phyloP scores from a whole-genome alignment of 1,284 basidiomycete genomes.

The Trametes pubescens region DNA sequence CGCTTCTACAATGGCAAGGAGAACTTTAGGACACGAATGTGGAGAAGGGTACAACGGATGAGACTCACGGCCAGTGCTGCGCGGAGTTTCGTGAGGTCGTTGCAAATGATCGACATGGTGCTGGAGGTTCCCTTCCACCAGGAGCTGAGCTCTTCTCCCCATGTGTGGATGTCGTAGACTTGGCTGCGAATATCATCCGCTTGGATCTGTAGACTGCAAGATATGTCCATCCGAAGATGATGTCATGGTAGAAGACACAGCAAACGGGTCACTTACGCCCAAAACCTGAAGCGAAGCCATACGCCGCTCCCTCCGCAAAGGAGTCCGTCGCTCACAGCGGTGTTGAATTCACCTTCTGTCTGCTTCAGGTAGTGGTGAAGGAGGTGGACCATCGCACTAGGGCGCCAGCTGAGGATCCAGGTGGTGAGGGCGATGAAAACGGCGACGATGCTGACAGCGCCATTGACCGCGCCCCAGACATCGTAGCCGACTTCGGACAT shows the following conservation, averaged over 20 bases:
- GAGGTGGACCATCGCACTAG: neutral
- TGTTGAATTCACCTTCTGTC: neutral
- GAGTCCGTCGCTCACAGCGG: neutral
- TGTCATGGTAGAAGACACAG: neutral
- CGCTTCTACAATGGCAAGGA: neutral
- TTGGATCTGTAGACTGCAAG: neutral
- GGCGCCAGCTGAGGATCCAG: neutral
- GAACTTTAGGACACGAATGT: no score
- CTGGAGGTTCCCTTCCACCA: neutral
- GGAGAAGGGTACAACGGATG: neutral
- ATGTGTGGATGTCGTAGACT: neutral
- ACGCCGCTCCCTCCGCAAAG: neutral
- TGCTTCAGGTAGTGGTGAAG: neutral
- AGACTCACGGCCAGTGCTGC: neutral
- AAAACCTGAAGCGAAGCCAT: neutral
- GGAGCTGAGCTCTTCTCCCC: neutral
- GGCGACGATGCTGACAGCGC: neutral
- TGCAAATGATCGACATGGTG: neutral
- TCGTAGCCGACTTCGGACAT: neutral
- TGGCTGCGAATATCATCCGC: neutral
- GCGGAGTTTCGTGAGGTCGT: neutral
- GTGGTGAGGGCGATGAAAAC: neutral
- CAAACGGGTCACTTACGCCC: neutral
- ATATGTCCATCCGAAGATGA: no score
- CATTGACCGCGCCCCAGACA: neutral